These are phyloP conservation scores for Polygonum maritimum DNA, from an alignment of 148 eudicot species.

Conservation along the genomic window DNA sequence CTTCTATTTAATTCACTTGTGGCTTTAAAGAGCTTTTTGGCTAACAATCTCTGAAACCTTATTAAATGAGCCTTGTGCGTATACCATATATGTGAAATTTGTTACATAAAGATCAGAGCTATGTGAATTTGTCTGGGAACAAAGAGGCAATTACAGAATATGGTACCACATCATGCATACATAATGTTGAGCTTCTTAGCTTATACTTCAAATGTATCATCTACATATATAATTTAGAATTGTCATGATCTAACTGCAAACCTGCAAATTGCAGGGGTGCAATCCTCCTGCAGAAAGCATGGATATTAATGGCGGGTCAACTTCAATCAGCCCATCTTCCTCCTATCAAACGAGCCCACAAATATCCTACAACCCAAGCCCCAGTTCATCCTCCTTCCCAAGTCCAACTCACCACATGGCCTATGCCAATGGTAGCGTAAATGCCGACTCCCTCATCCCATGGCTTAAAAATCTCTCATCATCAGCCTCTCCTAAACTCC, in stretches of 20 bases:
- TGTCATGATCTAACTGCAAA: too few species aligned
- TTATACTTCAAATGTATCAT: neutral
- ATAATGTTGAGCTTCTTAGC: neutral
- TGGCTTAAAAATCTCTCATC: constrained; percentile 90
- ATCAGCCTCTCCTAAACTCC: constrained; percentile 53
- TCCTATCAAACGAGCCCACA: constrained; percentile 79
- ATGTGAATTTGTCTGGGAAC: neutral
- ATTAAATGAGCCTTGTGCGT: too few species aligned
- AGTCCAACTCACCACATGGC: constrained; percentile 48
- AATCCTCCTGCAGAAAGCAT: constrained; percentile 47
- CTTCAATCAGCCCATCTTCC: constrained; percentile 71
- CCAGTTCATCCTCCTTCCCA: constrained; percentile 71
- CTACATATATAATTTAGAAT: too few species aligned
- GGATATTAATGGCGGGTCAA: constrained; percentile 65
- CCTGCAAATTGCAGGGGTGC: constrained; percentile 47
- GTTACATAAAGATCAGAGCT: neutral
- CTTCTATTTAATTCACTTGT: neutral
- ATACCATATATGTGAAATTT: too few species aligned
- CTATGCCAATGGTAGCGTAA: constrained; percentile 27
- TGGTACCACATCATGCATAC: neutral
- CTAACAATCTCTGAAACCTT: too few species aligned
- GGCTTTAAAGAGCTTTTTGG: neutral
- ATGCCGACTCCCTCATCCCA: constrained; percentile 81
- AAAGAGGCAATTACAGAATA: neutral
- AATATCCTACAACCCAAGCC: constrained; percentile 81